Percentiles rank a stretch among this genome's conserved stretches.
phyloP scores from a whole-genome alignment of 2,329 filamentous ascomycete species.

The Aotearoamyces nothofagi region DNA sequence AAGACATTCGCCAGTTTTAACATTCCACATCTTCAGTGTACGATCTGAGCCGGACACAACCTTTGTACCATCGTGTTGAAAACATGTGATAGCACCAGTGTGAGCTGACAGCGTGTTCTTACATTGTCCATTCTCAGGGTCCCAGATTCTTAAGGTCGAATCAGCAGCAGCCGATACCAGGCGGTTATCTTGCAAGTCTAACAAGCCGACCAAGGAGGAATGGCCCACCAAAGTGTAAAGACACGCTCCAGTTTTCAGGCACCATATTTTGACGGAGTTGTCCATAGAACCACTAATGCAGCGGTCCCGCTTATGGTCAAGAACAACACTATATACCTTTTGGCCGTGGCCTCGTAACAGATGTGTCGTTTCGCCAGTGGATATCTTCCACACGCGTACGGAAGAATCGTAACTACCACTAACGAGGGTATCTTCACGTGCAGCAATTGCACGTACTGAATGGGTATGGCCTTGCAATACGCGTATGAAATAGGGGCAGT shows the following conservation, averaged over 20 bases:
- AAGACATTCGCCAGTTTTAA: conserved; percentile 79
- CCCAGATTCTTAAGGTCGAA: conserved; percentile 91
- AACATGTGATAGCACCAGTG: conserved; percentile 95
- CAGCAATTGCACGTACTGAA: conserved; percentile 90
- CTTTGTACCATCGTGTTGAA: conserved; percentile 93
- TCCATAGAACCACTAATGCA: conserved; percentile 99
- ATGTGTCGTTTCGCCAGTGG: conserved; percentile 77
- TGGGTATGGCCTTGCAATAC: conserved; percentile 76
- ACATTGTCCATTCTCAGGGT: conserved; percentile 82
- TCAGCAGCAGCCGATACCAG: conserved; percentile 93
- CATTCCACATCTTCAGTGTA: conserved; percentile 97
- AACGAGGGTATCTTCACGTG: conserved; percentile 87
- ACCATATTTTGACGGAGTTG: conserved; percentile 95
- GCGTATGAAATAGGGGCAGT: conserved; percentile 91
- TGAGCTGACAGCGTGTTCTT: conserved; percentile 84
- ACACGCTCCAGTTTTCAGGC: conserved; percentile 69
- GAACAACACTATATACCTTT: conserved; percentile 94
- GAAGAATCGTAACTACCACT: conserved; percentile 94
- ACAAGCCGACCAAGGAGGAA: conserved; percentile 74
- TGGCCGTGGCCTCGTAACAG: conserved; percentile 73
- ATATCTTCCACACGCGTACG: conserved; percentile 94
- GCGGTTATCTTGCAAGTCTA: conserved; percentile 79
- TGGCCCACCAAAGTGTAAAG: conserved; percentile 89
- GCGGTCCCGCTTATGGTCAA: conserved; percentile 80
- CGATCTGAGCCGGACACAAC: conserved; percentile 93